Conservation (phyloP, 2,329 filamentous ascomycete species). For the Colletotrichum nymphaeae region DNA sequence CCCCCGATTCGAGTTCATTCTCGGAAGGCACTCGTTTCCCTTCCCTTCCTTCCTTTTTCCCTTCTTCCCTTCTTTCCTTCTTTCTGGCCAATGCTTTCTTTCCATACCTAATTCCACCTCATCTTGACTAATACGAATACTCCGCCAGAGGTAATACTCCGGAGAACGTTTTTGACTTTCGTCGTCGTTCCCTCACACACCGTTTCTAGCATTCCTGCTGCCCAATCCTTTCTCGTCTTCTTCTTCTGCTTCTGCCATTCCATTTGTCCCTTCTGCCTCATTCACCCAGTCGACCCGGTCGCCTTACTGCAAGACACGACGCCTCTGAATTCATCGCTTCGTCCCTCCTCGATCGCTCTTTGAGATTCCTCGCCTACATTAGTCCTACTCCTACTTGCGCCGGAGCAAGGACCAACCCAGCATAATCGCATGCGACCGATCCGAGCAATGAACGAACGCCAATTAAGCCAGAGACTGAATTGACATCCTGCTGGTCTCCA, state of each 20-base stretch:
- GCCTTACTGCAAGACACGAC: not conserved
- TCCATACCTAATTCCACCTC: slow-evolving; percentile 6
- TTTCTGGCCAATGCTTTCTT: slow-evolving; percentile 24
- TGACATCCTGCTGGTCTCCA: slow-evolving; percentile 21
- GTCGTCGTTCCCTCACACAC: slow-evolving; percentile 19
- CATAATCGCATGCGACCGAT: slow-evolving; percentile 14
- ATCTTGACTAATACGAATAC: not conserved
- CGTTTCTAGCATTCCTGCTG: slow-evolving; percentile 15
- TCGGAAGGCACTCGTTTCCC: slow-evolving; percentile 4
- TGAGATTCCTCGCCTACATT: slow-evolving; percentile 3
- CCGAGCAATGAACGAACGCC: slow-evolving; percentile 20
- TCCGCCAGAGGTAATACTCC: not conserved
- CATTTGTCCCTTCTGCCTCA: not conserved
- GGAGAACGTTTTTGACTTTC: slow-evolving; percentile 6
- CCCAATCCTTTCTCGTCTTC: not conserved
- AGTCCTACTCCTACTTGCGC: slow-evolving; percentile 9
- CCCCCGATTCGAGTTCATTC: not conserved
- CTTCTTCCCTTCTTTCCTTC: slow-evolving; percentile 13
- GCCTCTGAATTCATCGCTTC: not conserved
- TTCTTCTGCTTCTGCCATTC: not conserved
- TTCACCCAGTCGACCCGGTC: not conserved
- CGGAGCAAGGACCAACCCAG: slow-evolving; percentile 31
- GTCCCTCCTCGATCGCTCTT: slow-evolving; percentile 14
- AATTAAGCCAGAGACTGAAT: slow-evolving; percentile 14
- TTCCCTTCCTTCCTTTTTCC: not conserved